Percentiles rank a stretch among this genome's conserved stretches.
Evolutionary conservation across 176 grass and related monocot species (phyloP).

Genomic region (Ensete glaucum): DNA sequence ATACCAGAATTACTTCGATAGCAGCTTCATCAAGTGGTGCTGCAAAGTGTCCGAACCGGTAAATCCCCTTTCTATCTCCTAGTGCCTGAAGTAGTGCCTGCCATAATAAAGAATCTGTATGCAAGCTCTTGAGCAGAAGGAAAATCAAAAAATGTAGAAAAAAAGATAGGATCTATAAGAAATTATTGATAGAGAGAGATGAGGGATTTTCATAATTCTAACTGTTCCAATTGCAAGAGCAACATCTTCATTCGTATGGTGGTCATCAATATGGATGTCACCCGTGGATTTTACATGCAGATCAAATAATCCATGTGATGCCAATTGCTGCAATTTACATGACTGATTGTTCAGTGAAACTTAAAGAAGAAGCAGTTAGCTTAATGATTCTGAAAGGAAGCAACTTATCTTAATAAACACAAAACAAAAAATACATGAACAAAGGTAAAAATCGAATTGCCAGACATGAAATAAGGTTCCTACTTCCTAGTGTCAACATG

Average conservation of each 20-base stretch:
- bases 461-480: background rate
- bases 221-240: constrained; percentile 94
- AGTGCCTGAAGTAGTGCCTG: constrained; percentile 94
- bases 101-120: constrained; percentile 1
- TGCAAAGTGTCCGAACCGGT: constrained; percentile 79
- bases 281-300: constrained; percentile 69
- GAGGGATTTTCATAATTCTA: background rate
- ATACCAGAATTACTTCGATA: constrained; percentile 85
- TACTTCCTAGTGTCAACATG: too few species aligned
- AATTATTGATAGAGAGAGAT: background rate
- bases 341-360: constrained; percentile 6
- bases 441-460: background rate
- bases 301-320: constrained; percentile 86
- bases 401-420: background rate
- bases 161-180: background rate
- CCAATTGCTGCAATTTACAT: constrained; percentile 63
- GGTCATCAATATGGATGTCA: constrained; percentile 96
- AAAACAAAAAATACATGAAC: background rate
- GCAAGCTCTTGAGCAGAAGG: background rate
- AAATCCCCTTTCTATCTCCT: constrained; percentile 83
- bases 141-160: background rate
- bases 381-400: background rate
- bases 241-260: constrained; percentile 95
- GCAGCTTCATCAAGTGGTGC: constrained; percentile 90
- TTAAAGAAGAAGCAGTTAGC: background rate